Base-by-base conservation (phyloP, 768 basidiomycete genomes). In the Austroboletus festivus region DNA sequence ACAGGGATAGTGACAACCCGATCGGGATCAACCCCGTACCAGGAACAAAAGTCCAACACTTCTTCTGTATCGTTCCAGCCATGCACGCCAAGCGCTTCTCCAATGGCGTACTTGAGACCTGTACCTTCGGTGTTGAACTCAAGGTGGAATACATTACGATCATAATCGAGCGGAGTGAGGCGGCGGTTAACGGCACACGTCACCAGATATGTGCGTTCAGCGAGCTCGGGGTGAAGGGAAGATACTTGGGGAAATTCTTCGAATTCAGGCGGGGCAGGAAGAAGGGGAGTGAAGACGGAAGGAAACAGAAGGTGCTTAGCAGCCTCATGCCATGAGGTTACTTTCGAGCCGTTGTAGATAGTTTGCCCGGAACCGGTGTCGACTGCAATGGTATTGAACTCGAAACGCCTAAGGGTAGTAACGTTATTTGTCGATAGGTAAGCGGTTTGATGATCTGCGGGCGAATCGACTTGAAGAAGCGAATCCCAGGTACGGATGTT, bases 141-240 rank as follows among this genome's bases (percentile, higher is more conserved):
- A 57, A 99, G 79, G 71, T 99, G 96, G 77, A 98, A 98, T 26
- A 99, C 93, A 69, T 99, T 98, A 57, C 96, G 90, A 68, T 97
- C 89, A 71, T 99, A 99, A 53, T 95, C 93, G 56, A 82, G 68
- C 26, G 96, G 96, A 1, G 96, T 98, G 41, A 99, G 81, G 26
- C 96, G 89, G 38, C 85, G 83, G 72, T 97, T 98, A 67, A 96
- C 93, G 6, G 85, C 82, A 67, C 93, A 94, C 9, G 90, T 95
- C 48, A 97, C 85, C 46, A 98, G 82, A 79, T 80, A 97, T 20
- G 93, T 98, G 61, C 86, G 85, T 50, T 97, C 95, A 3, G 86
- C 72, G 20, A 88, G 64, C 58, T 96, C 93, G 12, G 96, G 96
- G 35, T 87, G 90, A 26, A 95, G 73, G 4, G 83, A 73, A 13